Base-by-base conservation (phyloP, 305 asterid genomes). In the Caryopteris hybrid region DNA sequence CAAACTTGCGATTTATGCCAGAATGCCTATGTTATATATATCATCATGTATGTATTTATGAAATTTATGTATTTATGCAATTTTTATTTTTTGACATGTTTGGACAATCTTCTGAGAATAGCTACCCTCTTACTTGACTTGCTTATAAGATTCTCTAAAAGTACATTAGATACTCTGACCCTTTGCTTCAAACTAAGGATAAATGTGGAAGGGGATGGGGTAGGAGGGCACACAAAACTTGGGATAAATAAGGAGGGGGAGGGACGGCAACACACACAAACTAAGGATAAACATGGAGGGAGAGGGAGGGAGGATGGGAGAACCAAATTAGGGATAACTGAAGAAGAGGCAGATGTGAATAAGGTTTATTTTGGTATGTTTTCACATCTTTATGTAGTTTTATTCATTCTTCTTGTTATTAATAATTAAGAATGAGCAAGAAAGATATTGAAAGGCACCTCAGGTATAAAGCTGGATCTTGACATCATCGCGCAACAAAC, bases 21-120 rank as follows among this genome's bases (percentile, higher is more conserved):
- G 99, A 94, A 82, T 91, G 99, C 84, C 91, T 94, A 46, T 91
- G 99, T 86, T 94, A 85, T 74, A 94, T 94, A 62, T 94, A 91
- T 81, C 99, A 94, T 78, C 96, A 91, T 78, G 99, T 94, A 89
- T 54, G 88, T 41, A 51, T 62, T 73, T 60, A 68, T 39, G 25
- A 57, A 27, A 29, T 64, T 68, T 13, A 89, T 54, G 88, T 41
- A 51, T 62, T 73, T 60, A 68, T 39, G 25, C 61, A 27, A 29
- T 64, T 68, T 13, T 33, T 20, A 29, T 42, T 68, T 74, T 33
- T 38, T 18, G 23, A n/a, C 17, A 11, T 74, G 18, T 56, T 60
- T 34, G 27, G 21, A 53, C 8, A 34, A 20, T 70, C 54, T n/a
- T 23, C 54, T 57, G 42, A 12, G n/a, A 51, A 22, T 61, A 18